phyloP scores from a whole-genome alignment of 768 basidiomycete species.

The Mycena vitilis region DNA sequence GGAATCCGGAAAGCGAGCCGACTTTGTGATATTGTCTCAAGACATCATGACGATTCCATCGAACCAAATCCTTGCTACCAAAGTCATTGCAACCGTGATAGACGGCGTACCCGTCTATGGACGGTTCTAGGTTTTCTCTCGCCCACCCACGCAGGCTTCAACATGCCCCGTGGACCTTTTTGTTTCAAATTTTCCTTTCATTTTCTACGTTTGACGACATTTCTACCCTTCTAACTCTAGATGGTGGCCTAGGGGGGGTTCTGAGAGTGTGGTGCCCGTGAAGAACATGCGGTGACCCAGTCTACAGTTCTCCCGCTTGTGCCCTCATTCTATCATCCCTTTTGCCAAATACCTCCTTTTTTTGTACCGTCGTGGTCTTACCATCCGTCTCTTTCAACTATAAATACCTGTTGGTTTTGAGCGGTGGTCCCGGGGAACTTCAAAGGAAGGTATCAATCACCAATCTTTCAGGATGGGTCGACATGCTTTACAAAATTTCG shows the following conservation, averaged over 20 bases:
- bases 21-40: slow-evolving; percentile 85
- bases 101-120: slow-evolving; percentile 71
- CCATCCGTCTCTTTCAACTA: no score
- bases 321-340: slow-evolving; percentile 6
- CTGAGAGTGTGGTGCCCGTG: background rate
- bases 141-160: slow-evolving; percentile 20
- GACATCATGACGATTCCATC: slow-evolving; percentile 80
- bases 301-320: slow-evolving; percentile 11
- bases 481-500: no score
- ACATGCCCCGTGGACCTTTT: no score
- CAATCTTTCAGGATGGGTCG: no score
- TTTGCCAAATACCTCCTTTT: background rate
- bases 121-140: slow-evolving; percentile 22
- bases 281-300: background rate
- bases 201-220: background rate
- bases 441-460: no score
- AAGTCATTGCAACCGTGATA: slow-evolving; percentile 80
- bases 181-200: background rate
- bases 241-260: slow-evolving; percentile 21
- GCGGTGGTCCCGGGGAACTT: no score
- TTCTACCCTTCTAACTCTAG: background rate
- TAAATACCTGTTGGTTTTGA: no score
- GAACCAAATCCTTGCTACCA: slow-evolving; percentile 71
- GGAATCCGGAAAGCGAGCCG: slow-evolving; percentile 81
- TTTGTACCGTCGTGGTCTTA: no score